Evolutionary conservation across 257 asterid species (phyloP).

Genomic region (Scutellaria baicalensis): DNA sequence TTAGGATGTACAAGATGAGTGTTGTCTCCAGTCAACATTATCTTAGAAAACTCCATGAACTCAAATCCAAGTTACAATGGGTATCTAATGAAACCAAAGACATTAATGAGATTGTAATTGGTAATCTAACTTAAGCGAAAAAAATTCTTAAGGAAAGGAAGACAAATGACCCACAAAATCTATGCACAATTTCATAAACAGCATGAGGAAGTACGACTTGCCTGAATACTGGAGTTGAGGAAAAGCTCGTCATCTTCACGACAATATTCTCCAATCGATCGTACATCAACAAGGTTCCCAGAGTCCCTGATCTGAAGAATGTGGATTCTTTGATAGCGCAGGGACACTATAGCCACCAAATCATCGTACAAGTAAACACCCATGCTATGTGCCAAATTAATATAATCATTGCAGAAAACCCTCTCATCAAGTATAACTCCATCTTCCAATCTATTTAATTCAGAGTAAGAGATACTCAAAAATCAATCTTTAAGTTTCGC

Average conservation of each 20-base stretch:
- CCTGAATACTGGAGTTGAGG: conserved; percentile 79
- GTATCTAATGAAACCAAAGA: background rate
- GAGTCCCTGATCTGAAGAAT: conserved; percentile 93
- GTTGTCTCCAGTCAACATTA: background rate
- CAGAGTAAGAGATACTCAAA: conserved; percentile 5
- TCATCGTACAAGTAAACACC: conserved; percentile 96
- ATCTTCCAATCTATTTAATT: conserved; percentile 67
- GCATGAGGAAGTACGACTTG: conserved; percentile 42
- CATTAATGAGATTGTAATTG: background rate
- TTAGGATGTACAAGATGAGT: background rate
- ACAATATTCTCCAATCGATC: conserved; percentile 84
- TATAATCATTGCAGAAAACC: conserved; percentile 80
- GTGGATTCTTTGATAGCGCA: conserved; percentile 92
- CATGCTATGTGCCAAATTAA: conserved; percentile 77
- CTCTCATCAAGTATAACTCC: conserved; percentile 84
- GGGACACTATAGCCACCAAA: conserved; percentile 86
- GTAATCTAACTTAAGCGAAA: background rate
- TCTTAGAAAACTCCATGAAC: background rate
- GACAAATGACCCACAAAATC: background rate
- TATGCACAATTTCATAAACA: conserved; percentile 11
- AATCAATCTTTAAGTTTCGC: background rate
- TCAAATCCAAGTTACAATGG: background rate
- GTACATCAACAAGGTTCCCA: conserved; percentile 79
- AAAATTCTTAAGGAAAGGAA: background rate
- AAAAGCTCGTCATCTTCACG: conserved; percentile 96